A percentile compares a stretch with the other conserved stretches of the same genome.
Conservation (phyloP, 2,329 filamentous ascomycete genomes). For the Ascochyta rabiei region DNA sequence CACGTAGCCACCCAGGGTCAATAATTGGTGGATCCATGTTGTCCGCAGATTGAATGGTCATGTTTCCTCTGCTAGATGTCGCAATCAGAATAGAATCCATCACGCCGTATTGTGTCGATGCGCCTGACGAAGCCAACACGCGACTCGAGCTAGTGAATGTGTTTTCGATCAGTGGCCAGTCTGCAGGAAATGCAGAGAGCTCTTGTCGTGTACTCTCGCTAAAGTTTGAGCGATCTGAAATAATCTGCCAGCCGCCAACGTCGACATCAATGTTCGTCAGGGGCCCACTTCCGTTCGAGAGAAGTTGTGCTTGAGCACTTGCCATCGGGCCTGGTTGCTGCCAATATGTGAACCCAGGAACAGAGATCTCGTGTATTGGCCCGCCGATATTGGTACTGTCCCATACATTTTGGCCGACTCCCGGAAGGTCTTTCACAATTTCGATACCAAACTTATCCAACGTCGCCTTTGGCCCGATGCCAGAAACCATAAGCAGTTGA, state of each 20-base stretch:
- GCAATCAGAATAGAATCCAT: conserved; percentile 36
- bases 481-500: conserved; percentile 47
- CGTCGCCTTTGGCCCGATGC: conserved; percentile 35
- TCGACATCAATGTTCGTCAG: conserved; percentile 1
- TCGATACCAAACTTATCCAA: conserved; percentile 24
- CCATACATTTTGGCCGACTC: conserved; percentile 32
- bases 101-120: conserved; percentile 31
- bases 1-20: conserved; percentile 43
- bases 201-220: background rate
- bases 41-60: conserved; percentile 36
- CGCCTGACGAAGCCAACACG: background rate
- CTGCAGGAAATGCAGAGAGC: background rate
- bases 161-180: conserved; percentile 3
- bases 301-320: background rate
- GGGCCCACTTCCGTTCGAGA: background rate
- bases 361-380: background rate
- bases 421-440: conserved; percentile 23
- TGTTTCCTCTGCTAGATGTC: conserved; percentile 41
- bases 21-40: conserved; percentile 38
- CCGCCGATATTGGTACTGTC: conserved; percentile 1
- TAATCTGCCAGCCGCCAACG: background rate
- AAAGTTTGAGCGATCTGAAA: background rate
- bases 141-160: background rate
- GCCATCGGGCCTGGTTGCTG: background rate
- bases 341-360: background rate